A percentile compares a stretch with the other conserved stretches of the same genome.
Evolutionary conservation across 148 eudicot species (phyloP).

Genomic region (Pouteria glomerata): DNA sequence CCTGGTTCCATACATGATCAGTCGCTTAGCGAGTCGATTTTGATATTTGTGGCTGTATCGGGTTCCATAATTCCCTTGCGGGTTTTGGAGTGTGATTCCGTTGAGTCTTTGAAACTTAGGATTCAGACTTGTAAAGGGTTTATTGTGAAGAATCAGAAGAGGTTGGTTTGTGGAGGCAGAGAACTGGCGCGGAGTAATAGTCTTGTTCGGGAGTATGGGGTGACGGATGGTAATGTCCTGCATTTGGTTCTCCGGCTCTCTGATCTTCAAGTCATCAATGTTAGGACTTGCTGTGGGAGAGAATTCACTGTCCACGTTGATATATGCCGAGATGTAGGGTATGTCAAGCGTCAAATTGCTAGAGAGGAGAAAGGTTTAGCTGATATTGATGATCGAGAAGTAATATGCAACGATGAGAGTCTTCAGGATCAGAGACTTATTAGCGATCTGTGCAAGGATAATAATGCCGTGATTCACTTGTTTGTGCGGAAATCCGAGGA

Average conservation of each 20-base stretch:
- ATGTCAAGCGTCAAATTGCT: conserved; percentile 71
- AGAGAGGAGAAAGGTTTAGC: conserved; percentile 37
- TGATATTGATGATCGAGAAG: conserved; percentile 63
- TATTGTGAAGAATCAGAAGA: conserved; percentile 64
- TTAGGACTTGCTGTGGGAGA: conserved; percentile 63
- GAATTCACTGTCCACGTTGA: conserved; percentile 67
- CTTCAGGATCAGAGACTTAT: conserved; percentile 70
- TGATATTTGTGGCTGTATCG: conserved; percentile 51
- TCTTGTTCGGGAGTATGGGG: conserved; percentile 69
- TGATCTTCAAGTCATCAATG: conserved; percentile 63
- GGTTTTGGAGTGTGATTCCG: conserved; percentile 65
- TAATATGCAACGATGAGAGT: conserved; percentile 55
- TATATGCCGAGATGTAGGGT: conserved; percentile 57
- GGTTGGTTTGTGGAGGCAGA: conserved; percentile 75
- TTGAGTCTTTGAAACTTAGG: conserved; percentile 68
- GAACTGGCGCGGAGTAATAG: conserved; percentile 80
- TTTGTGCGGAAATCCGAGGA: conserved; percentile 48
- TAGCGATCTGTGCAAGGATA: conserved; percentile 55
- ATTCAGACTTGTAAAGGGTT: conserved; percentile 72
- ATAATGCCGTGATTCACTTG: conserved; percentile 80
- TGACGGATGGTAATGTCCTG: conserved; percentile 69
- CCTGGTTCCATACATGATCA: conserved; percentile 34
- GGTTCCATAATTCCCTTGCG: conserved; percentile 64
- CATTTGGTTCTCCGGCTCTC: conserved; percentile 78
- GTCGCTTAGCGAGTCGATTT: conserved; percentile 40